phyloP scores from a whole-genome alignment of 306 rosid genomes.

The Quercus variabilis region DNA sequence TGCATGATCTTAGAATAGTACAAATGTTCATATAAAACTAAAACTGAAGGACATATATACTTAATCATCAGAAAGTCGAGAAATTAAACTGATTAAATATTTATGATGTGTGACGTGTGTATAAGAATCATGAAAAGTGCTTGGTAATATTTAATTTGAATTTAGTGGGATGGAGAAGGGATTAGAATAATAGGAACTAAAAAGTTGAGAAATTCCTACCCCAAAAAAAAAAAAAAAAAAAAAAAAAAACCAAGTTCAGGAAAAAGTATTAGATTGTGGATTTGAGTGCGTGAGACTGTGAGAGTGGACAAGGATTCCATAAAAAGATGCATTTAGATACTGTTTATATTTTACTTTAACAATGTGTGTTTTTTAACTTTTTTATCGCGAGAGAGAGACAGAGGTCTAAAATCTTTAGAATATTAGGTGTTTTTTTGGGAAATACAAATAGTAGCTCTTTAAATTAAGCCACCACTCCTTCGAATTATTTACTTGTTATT shows the following conservation, averaged over 20 bases:
- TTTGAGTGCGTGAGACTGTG: neutral
- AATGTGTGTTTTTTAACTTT: no score
- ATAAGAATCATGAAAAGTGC: neutral
- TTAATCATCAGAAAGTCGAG: neutral
- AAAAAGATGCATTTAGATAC: neutral
- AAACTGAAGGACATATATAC: neutral
- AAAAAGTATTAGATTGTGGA: neutral
- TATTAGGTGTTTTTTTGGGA: no score
- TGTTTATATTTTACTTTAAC: no score
- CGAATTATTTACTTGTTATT: no score
- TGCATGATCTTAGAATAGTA: neutral
- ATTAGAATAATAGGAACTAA: neutral
- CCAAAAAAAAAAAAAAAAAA: neutral
- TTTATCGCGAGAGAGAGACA: no score
- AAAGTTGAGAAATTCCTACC: neutral
- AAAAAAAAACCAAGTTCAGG: neutral
- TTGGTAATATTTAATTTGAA: neutral
- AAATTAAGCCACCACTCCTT: no score
- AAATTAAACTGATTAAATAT: no score
- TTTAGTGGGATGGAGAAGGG: neutral
- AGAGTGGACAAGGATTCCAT: conserved; percentile 27
- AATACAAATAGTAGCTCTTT: no score
- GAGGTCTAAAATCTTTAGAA: no score
- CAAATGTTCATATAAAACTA: neutral
- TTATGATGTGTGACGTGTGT: neutral